A percentile compares a stretch with the other conserved stretches of the same genome.
Evolutionary conservation across 1,284 basidiomycete genomes (phyloP).

Genomic region (Cryptococcus amylolentus): DNA sequence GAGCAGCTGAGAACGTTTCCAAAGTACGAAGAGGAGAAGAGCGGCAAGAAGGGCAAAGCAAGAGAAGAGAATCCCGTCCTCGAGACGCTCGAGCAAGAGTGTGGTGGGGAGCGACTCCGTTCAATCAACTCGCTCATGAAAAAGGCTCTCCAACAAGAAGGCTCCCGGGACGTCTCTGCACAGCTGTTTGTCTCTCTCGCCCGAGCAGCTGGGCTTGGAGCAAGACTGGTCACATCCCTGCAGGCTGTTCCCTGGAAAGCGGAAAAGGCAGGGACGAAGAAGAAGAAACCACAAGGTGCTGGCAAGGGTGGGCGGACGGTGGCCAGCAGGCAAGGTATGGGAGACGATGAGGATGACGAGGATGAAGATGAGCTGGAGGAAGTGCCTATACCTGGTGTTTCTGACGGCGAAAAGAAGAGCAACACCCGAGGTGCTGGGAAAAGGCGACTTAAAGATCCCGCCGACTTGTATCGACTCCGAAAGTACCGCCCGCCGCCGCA

Average conservation of each 20-base stretch:
- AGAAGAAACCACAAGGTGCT: conserved; percentile 30
- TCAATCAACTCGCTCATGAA: conserved; percentile 84
- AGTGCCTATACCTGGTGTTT: conserved; percentile 34
- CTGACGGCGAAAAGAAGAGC: conserved; percentile 42
- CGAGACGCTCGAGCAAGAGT: conserved; percentile 43
- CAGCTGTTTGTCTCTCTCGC: conserved; percentile 90
- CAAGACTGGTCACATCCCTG: conserved; percentile 81
- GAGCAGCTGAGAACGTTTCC: neutral
- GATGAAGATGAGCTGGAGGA: conserved; percentile 47
- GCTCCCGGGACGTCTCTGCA: conserved; percentile 81
- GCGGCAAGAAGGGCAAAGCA: conserved; percentile 49
- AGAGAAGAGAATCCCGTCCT: conserved; percentile 35
- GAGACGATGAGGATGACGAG: conserved; percentile 29
- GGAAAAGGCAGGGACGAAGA: conserved; percentile 44
- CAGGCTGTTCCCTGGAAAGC: conserved; percentile 82
- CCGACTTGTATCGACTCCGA: conserved; percentile 40
- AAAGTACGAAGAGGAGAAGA: conserved; percentile 1
- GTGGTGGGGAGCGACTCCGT: conserved; percentile 66
- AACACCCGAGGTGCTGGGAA: conserved; percentile 36
- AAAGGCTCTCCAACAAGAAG: conserved; percentile 72
- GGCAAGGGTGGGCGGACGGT: conserved; percentile 26
- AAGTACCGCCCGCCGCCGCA: conserved; percentile 25
- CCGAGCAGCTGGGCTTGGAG: conserved; percentile 79
- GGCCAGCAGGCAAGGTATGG: conserved; percentile 37
- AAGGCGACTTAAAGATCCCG: conserved; percentile 33